These are phyloP conservation scores for Boletellus sp. DNA, from an alignment of 1,284 basidiomycete genomes.

Conservation along the genomic window DNA sequence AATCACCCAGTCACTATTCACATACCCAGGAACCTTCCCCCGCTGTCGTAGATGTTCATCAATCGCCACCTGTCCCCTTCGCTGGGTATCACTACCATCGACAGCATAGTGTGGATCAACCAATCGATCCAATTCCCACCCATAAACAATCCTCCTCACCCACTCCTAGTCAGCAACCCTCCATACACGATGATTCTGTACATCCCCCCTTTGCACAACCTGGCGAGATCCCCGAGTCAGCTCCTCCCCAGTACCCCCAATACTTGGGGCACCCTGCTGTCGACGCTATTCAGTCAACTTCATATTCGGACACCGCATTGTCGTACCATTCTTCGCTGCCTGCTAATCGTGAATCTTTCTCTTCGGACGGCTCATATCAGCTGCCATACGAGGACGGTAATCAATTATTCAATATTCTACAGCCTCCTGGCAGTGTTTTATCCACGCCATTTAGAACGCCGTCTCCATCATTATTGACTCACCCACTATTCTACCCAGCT, in stretches of 20 bases:
- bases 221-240: slow-evolving; percentile 7
- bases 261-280: slow-evolving; percentile 13
- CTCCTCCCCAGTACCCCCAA: slow-evolving; percentile 14
- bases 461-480: slow-evolving; percentile 36
- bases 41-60: slow-evolving; percentile 39
- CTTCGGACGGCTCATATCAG: slow-evolving; percentile 7
- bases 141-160: slow-evolving; percentile 20
- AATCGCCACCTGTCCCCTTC: slow-evolving; percentile 35
- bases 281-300: slow-evolving; percentile 12
- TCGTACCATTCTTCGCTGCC: slow-evolving; percentile 12
- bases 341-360: slow-evolving; percentile 9
- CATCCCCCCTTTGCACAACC: slow-evolving; percentile 11
- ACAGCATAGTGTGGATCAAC: slow-evolving; percentile 10
- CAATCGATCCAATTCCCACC: slow-evolving; percentile 4
- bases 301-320: slow-evolving; percentile 15
- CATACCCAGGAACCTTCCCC: slow-evolving; percentile 28
- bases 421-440: slow-evolving; percentile 5
- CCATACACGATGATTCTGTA: slow-evolving; percentile 11
- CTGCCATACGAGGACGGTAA: slow-evolving; percentile 17
- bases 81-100: slow-evolving; percentile 16
- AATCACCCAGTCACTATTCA: slow-evolving; percentile 32
- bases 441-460: slow-evolving; percentile 14
- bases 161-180: slow-evolving; percentile 7
- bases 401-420: slow-evolving; percentile 3
- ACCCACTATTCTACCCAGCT: slow-evolving; percentile 37